Conservation (phyloP, 768 basidiomycete genomes). For the Boletellus sp. region DNA sequence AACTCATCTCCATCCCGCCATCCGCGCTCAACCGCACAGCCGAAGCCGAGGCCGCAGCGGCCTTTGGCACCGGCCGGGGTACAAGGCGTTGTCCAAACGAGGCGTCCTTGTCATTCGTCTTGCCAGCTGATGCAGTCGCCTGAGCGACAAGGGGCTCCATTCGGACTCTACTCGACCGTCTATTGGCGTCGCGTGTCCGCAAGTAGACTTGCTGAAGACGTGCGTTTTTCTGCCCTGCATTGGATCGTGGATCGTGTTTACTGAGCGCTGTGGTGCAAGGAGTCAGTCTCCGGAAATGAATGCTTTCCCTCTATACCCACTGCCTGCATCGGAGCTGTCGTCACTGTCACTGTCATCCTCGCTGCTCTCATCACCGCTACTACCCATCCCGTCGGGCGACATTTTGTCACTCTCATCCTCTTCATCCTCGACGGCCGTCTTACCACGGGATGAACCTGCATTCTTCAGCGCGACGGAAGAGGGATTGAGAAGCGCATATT, state of each 20-base stretch:
- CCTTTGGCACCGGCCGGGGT: constrained; percentile 17
- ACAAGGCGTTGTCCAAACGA: constrained; percentile 70
- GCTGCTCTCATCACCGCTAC: constrained; percentile 39
- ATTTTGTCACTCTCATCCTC: constrained; percentile 79
- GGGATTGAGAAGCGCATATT: constrained; percentile 92
- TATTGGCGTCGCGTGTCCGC: constrained; percentile 41
- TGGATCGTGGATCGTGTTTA: constrained; percentile 54
- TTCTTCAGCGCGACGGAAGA: constrained; percentile 63
- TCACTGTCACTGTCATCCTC: constrained; percentile 43
- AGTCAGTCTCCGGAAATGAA: constrained; percentile 16
- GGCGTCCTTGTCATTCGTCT: constrained; percentile 45
- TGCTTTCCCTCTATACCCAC: constrained; percentile 30
- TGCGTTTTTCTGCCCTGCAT: constrained; percentile 46
- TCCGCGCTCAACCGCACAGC: constrained; percentile 36
- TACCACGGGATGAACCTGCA: constrained; percentile 37
- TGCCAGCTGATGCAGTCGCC: constrained; percentile 23
- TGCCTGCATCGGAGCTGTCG: constrained; percentile 59
- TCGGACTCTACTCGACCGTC: constrained; percentile 49
- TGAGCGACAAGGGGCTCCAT: constrained; percentile 63
- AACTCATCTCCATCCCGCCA: constrained; percentile 81
- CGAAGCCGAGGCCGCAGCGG: constrained; percentile 12
- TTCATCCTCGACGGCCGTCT: constrained; percentile 85
- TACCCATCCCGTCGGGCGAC: constrained; percentile 55
- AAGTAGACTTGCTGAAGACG: constrained; percentile 45
- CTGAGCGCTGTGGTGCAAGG: constrained; percentile 40